Percentiles rank a stretch among this genome's conserved stretches.
Evolutionary conservation across 2,329 filamentous ascomycete species (phyloP).

Genomic region (Ceratocystis alfenasii): DNA sequence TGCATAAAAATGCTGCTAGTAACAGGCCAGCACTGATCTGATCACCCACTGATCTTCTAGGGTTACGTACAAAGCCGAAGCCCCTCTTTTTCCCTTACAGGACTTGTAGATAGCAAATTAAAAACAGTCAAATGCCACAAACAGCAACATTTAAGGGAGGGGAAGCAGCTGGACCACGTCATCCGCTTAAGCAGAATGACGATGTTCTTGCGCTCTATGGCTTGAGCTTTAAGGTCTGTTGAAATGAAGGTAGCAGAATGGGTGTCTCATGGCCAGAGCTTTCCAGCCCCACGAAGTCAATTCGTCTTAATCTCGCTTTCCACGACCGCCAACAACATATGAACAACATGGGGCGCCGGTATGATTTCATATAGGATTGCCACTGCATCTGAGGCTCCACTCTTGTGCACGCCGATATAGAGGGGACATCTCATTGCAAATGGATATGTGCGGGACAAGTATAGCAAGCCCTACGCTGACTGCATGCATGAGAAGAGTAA

Average conservation of each 20-base stretch:
- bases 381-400: neutral
- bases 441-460: neutral
- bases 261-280: slow-evolving; percentile 7
- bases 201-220: neutral
- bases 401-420: neutral
- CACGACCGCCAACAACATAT: neutral
- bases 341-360: neutral
- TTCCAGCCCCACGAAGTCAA: neutral
- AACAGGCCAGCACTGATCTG: neutral
- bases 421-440: neutral
- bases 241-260: neutral
- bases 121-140: neutral
- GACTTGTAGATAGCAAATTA: too few relatives aligned
- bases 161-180: neutral
- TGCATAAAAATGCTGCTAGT: slow-evolving; percentile 2
- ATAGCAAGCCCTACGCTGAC: neutral
- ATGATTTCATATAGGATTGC: slow-evolving; percentile 2
- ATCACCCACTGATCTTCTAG: neutral
- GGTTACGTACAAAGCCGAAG: neutral
- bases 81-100: neutral
- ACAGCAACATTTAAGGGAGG: neutral
- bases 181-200: neutral
- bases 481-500: neutral
- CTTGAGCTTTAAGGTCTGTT: neutral
- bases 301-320: slow-evolving; percentile 5